These are phyloP conservation scores for Xylaria polymorpha DNA, from an alignment of 2,329 filamentous ascomycete species.

Conservation along the genomic window DNA sequence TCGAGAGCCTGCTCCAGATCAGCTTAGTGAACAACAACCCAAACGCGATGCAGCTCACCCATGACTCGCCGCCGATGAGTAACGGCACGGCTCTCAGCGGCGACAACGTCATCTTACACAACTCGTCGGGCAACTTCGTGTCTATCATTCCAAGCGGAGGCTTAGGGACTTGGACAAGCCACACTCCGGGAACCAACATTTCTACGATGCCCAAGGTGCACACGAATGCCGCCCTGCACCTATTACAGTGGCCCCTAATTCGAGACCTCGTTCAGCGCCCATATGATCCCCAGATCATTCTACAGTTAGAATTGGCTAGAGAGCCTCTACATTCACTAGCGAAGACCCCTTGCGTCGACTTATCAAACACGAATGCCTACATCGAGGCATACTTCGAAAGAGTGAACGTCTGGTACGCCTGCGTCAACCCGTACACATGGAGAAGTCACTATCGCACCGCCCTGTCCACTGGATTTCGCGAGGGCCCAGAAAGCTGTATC, in stretches of 20 bases:
- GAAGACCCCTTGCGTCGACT: conserved; percentile 73
- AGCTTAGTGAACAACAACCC: conserved; percentile 65
- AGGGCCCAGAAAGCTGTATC: conserved; percentile 84
- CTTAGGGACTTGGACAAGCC: conserved; percentile 76
- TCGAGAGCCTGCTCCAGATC: conserved; percentile 82
- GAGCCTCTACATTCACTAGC: conserved; percentile 77
- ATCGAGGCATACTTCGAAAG: conserved; percentile 83
- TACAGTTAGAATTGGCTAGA: conserved; percentile 83
- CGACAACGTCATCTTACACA: conserved; percentile 65
- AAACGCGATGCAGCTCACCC: conserved; percentile 66
- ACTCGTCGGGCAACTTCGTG: conserved; percentile 59
- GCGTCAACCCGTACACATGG: conserved; percentile 86
- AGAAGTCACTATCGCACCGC: conserved; percentile 79
- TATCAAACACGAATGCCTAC: conserved; percentile 79
- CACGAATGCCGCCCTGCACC: conserved; percentile 81
- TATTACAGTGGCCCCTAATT: conserved; percentile 84
- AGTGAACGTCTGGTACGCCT: conserved; percentile 88
- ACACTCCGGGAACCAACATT: conserved; percentile 70
- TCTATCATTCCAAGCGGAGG: conserved; percentile 71
- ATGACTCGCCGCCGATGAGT: conserved; percentile 73
- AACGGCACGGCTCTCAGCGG: conserved; percentile 71
- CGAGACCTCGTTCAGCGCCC: conserved; percentile 79
- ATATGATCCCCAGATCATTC: conserved; percentile 83
- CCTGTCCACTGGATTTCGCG: conserved; percentile 78
- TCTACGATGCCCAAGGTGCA: conserved; percentile 88